These are phyloP conservation scores for Geranium rotundifolium DNA, from an alignment of 345 rosid genomes.

Conservation along the genomic window DNA sequence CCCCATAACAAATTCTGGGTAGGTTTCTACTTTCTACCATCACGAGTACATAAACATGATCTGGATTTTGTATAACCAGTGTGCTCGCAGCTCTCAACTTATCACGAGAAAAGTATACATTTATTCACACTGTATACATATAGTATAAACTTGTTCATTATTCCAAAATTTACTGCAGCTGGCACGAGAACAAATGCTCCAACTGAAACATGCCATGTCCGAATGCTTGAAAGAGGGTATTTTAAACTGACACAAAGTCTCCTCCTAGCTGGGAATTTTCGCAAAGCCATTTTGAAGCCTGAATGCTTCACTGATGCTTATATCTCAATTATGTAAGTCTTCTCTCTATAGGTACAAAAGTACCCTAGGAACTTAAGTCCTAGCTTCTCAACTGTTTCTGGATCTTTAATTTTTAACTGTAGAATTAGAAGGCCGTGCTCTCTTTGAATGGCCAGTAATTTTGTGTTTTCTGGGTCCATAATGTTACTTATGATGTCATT, in stretches of 20 bases:
- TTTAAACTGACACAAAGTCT: constrained; percentile 16
- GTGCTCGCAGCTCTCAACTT: neutral
- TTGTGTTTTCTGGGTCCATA: neutral
- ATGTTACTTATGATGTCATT: neutral
- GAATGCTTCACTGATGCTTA: neutral
- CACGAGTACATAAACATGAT: neutral
- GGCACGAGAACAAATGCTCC: constrained; percentile 58
- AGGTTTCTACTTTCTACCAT: neutral
- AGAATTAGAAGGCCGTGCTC: neutral
- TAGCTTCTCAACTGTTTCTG: neutral
- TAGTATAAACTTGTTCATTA: constrained; percentile 5
- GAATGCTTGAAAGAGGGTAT: constrained; percentile 45
- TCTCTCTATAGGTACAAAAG: neutral
- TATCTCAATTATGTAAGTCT: neutral
- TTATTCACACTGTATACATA: no score
- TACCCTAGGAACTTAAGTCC: neutral
- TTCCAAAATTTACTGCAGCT: constrained; percentile 31
- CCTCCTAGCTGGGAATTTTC: no score
- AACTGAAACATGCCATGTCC: constrained; percentile 42
- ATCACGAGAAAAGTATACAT: neutral
- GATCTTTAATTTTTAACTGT: neutral
- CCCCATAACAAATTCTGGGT: neutral
- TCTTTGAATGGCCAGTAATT: neutral
- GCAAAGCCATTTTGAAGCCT: neutral
- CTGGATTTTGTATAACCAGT: neutral